phyloP scores from a whole-genome alignment of 108 stramenopile species.

The Thalassiosira profunda region DNA sequence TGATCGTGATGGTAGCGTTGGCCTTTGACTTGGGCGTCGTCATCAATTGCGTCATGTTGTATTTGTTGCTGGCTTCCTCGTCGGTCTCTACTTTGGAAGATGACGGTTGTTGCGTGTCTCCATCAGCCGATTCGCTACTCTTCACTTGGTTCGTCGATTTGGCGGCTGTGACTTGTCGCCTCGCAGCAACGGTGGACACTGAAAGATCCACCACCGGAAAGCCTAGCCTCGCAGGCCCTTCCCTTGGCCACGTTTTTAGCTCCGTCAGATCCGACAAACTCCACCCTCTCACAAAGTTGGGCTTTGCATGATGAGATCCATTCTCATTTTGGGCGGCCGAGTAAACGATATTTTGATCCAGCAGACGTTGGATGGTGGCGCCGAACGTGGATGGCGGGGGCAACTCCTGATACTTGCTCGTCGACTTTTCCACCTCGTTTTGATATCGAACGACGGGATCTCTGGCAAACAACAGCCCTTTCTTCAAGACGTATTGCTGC shows the following conservation, averaged over 20 bases:
- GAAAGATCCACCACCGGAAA: constrained; percentile 59
- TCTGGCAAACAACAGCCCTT: constrained; percentile 67
- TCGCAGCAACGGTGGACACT: no score
- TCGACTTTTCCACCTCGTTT: constrained; percentile 24
- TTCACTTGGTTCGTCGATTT: no score
- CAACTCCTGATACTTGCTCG: neutral
- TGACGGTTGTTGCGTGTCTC: no score
- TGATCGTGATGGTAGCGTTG: constrained; percentile 4
- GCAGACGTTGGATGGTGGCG: constrained; percentile 49
- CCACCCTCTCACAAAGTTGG: constrained; percentile 53
- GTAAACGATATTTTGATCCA: constrained; percentile 53
- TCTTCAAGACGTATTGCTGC: constrained; percentile 57
- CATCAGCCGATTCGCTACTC: no score
- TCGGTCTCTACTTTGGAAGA: neutral
- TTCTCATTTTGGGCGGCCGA: constrained; percentile 13
- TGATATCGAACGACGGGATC: constrained; percentile 58
- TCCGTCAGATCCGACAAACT: constrained; percentile 66
- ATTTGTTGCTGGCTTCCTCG: neutral
- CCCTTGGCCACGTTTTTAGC: constrained; percentile 66
- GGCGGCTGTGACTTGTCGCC: no score
- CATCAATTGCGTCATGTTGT: no score
- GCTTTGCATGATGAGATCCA: constrained; percentile 12
- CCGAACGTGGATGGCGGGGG: constrained; percentile 54
- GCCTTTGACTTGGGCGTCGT: constrained; percentile 9
- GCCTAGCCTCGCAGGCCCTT: constrained; percentile 64